A percentile compares a stretch with the other conserved stretches of the same genome.
Conservation (phyloP, 2,329 filamentous ascomycete species). For the Nothophaeocryptopus gaeumannii region DNA sequence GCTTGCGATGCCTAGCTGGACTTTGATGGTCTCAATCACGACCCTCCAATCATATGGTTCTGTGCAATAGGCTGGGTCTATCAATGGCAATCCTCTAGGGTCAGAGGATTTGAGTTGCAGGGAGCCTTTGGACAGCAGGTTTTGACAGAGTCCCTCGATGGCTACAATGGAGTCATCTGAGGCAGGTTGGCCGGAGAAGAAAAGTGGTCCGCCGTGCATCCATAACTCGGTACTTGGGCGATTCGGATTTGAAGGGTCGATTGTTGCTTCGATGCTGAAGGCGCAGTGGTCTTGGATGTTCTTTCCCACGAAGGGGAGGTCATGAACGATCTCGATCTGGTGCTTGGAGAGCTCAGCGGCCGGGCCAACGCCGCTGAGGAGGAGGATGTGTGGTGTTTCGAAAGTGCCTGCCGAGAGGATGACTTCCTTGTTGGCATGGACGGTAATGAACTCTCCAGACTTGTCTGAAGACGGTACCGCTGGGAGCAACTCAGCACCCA, state of each 20-base stretch:
- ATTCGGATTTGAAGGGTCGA: constrained; percentile 2
- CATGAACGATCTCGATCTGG: constrained; percentile 53
- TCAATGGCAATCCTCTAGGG: constrained; percentile 3
- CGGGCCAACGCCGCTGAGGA: constrained; percentile 63
- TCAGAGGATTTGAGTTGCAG: not conserved
- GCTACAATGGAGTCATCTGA: constrained; percentile 7
- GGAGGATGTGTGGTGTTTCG: constrained; percentile 62
- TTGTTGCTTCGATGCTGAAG: constrained; percentile 9
- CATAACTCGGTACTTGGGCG: constrained; percentile 9
- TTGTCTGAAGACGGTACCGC: not conserved
- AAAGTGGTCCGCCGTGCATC: constrained; percentile 10
- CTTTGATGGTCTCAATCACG: constrained; percentile 8
- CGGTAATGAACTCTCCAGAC: no score
- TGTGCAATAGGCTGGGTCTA: constrained; percentile 9
- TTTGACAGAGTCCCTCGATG: constrained; percentile 11
- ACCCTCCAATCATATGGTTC: constrained; percentile 10
- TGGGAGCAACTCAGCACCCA: constrained; percentile 8
- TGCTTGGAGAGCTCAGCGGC: constrained; percentile 50
- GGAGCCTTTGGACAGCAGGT: constrained; percentile 2
- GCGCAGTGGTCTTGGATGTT: constrained; percentile 63
- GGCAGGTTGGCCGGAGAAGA: not conserved
- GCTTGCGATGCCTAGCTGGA: not conserved
- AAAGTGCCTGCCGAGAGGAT: constrained; percentile 54
- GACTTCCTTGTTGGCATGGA: constrained; percentile 38
- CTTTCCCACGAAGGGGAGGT: constrained; percentile 62